phyloP scores from a whole-genome alignment of 2,329 filamentous ascomycete genomes.

The Talaromyces pinophilus region DNA sequence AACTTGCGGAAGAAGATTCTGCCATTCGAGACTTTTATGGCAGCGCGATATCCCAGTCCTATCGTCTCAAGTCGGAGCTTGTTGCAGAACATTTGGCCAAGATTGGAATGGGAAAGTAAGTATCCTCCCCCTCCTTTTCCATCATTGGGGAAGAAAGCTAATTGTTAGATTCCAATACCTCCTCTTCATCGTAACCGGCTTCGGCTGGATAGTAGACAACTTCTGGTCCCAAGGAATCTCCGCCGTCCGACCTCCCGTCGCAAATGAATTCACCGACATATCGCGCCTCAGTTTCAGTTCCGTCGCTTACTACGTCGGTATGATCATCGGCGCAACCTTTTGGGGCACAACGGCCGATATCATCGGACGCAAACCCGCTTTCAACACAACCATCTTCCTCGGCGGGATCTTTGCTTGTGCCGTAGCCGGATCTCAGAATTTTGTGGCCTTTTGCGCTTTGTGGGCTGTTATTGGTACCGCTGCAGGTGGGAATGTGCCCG shows the following conservation, averaged over 20 bases:
- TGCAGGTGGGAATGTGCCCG: conserved; percentile 32
- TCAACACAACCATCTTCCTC: conserved; percentile 50
- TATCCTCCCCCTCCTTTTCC: background rate
- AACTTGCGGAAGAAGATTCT: background rate
- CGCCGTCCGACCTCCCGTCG: conserved; percentile 33
- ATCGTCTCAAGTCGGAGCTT: conserved; percentile 36
- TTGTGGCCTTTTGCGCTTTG: conserved; percentile 32
- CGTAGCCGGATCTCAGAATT: conserved; percentile 31
- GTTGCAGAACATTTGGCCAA: conserved; percentile 31
- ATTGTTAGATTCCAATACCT: conserved; percentile 53
- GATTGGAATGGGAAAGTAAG: conserved; percentile 37
- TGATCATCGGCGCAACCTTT: conserved; percentile 51
- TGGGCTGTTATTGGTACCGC: conserved; percentile 35
- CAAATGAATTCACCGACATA: conserved; percentile 32
- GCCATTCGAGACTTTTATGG: conserved; percentile 39
- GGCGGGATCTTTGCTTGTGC: conserved; percentile 38
- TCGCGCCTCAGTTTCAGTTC: conserved; percentile 36
- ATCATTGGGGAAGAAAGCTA: background rate
- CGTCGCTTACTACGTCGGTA: conserved; percentile 41
- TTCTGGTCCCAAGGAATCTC: conserved; percentile 36
- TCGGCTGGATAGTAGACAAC: conserved; percentile 70
- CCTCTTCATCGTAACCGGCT: conserved; percentile 66
- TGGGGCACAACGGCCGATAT: conserved; percentile 49
- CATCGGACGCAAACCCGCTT: conserved; percentile 48
- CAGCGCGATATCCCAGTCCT: conserved; percentile 34